These are phyloP conservation scores for Hippophae tibetana DNA, from an alignment of 306 rosid species.

Conservation along the genomic window DNA sequence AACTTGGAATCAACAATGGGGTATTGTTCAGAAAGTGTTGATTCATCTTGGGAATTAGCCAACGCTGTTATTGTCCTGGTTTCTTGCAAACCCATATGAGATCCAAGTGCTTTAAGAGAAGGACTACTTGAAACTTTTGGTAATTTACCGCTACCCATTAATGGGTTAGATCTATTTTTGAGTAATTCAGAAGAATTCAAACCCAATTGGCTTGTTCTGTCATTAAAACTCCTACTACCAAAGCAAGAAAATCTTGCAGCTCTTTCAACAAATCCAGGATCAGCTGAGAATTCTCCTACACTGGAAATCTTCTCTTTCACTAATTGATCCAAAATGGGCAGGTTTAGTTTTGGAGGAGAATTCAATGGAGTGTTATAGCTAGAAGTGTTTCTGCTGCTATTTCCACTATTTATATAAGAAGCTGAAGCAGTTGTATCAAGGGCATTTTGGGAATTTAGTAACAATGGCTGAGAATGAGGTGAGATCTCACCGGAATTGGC, in stretches of 20 bases:
- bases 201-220: constrained; percentile 34
- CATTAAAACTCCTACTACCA: constrained; percentile 79
- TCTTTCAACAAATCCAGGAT: constrained; percentile 88
- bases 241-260: constrained; percentile 91
- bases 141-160: constrained; percentile 29
- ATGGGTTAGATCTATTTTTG: constrained; percentile 26
- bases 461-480: constrained; percentile 27
- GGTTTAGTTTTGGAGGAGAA: constrained; percentile 56
- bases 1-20: constrained; percentile 32
- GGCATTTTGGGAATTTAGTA: background rate
- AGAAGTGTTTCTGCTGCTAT: constrained; percentile 36
- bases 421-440: background rate
- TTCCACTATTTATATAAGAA: constrained; percentile 26
- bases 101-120: constrained; percentile 52
- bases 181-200: constrained; percentile 26
- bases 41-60: constrained; percentile 53
- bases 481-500: constrained; percentile 48
- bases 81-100: constrained; percentile 35
- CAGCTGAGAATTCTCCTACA: constrained; percentile 58
- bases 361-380: constrained; percentile 53
- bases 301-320: constrained; percentile 24
- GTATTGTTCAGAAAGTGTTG: constrained; percentile 56
- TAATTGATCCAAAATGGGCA: constrained; percentile 23
- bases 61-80: constrained; percentile 25
- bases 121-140: constrained; percentile 69